Evolutionary conservation across 164 flowering plant genomes (phyloP), one percentile per base, ranked within the genome.

Genomic region (Umbilicus rupestris): DNA sequence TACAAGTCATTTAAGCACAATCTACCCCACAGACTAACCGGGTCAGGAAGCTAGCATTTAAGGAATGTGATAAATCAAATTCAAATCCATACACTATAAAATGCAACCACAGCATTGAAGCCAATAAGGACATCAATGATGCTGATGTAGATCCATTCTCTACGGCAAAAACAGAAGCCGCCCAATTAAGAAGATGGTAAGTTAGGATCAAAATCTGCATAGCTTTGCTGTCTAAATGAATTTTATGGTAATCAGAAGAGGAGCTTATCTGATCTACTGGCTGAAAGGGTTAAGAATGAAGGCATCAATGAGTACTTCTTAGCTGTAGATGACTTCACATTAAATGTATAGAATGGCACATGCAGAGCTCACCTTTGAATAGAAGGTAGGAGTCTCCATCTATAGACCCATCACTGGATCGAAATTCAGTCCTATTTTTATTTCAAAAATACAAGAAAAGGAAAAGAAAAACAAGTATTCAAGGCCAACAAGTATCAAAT

Each of bases 341-440:
- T 55, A 55, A 55, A 55, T 55, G 35, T 29, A 28, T 55, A 12
- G 33, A 26, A 28, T 26, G 33, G 35, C 33, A 28, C 33, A 28
- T 55, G 60, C 33, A 52, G 31, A 26, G 59, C 10, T 26, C 31
- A 9, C 31, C 59, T 26, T 17, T 6, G 12, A 7, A 52, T 47
- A 55, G 60, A 55, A 26, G 60, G 60, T 55, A 55, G 31, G 19
- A 55, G 60, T 55, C 60, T 26, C 33, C 35, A 55, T 55, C 60
- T 55, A 28, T 19, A 50, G 17, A 24, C 28, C 29, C 33, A 55
- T 26, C 33, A 55, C 28, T 55, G 60, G n/a, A 28, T 55, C 14
- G 2, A 55, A 52, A 26, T 55, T 55, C 33, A 12, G 12, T 55
- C 0, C n/a, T n/a, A 11, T 55, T 55, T 55, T 28, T 12, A 15